Evolutionary conservation across 1,284 basidiomycete species (phyloP).

Genomic region (Porogramme epimiltina): DNA sequence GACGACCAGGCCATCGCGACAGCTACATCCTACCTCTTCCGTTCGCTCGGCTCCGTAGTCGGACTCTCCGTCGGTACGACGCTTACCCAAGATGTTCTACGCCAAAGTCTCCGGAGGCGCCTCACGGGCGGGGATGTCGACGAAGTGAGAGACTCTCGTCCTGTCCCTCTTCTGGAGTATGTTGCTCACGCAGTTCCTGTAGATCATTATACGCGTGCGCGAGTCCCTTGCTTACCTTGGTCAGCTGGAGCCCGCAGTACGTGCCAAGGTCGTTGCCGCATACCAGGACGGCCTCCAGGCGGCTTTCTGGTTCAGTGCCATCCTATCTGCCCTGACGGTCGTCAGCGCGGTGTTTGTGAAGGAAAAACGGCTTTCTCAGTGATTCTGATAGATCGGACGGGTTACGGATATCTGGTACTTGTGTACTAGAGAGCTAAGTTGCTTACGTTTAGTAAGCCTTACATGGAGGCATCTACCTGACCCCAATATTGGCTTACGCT

Average conservation of each 20-base stretch:
- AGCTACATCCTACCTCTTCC: conserved; percentile 66
- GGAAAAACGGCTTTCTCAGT: no score
- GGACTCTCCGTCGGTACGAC: conserved; percentile 58
- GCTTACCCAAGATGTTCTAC: conserved; percentile 51
- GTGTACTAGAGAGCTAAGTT: no score
- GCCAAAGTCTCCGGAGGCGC: conserved; percentile 41
- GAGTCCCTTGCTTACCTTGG: conserved; percentile 57
- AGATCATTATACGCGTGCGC: conserved; percentile 57
- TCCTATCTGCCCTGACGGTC: conserved; percentile 40
- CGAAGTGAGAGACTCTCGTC: conserved; percentile 38
- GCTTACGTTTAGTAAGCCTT: no score
- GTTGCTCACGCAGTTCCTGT: conserved; percentile 1
- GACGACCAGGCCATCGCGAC: conserved; percentile 66
- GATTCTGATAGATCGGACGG: no score
- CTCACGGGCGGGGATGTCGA: conserved; percentile 48
- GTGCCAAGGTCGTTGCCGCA: conserved; percentile 44
- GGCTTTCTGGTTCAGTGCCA: conserved; percentile 48
- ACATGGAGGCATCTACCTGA: no score
- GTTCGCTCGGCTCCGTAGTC: conserved; percentile 60
- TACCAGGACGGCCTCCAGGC: conserved; percentile 52
- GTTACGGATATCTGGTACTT: no score
- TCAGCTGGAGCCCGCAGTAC: conserved; percentile 45
- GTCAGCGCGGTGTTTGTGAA: conserved; percentile 52
- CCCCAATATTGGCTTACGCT: no score
- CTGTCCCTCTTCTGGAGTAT: not conserved